phyloP scores from a whole-genome alignment of 768 basidiomycete species.

The Polyporus arcularius region DNA sequence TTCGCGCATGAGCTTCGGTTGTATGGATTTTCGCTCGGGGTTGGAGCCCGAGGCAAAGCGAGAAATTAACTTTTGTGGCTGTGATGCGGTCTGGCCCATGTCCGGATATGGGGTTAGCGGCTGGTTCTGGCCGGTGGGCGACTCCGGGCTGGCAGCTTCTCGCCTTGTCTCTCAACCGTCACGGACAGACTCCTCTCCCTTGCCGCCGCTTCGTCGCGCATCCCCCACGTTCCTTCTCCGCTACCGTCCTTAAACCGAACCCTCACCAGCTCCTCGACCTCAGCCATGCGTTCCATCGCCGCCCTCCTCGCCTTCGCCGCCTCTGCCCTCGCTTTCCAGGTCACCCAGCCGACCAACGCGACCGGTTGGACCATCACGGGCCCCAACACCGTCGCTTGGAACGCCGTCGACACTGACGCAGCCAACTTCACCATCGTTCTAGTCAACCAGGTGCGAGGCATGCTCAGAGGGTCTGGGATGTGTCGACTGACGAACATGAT shows the following conservation, averaged over 20 bases:
- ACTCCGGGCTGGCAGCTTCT: not conserved
- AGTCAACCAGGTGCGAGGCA: conserved; percentile 55
- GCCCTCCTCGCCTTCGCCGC: conserved; percentile 50
- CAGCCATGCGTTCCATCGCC: conserved; percentile 44
- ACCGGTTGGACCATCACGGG: conserved; percentile 61
- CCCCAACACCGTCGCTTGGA: conserved; percentile 59
- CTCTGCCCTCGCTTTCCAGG: conserved; percentile 61
- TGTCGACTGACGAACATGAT: not conserved
- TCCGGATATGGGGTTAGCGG: not conserved
- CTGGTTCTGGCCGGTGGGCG: not conserved
- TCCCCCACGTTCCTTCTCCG: conserved; percentile 19
- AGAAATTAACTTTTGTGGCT: not conserved
- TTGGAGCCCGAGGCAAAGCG: not conserved
- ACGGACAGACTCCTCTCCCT: not conserved
- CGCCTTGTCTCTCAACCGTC: conserved; percentile 5
- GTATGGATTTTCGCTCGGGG: not conserved
- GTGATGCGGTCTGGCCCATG: not conserved
- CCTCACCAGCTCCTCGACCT: conserved; percentile 10
- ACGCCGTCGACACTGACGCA: conserved; percentile 64
- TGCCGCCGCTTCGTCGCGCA: not conserved
- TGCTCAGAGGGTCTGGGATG: not conserved
- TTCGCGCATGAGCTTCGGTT: too few species aligned
- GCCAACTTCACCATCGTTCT: conserved; percentile 70
- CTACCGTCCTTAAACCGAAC: not conserved
- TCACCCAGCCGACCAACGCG: conserved; percentile 50